phyloP scores from a whole-genome alignment of 2,329 filamentous ascomycete species.

The Dendryphion nanum region DNA sequence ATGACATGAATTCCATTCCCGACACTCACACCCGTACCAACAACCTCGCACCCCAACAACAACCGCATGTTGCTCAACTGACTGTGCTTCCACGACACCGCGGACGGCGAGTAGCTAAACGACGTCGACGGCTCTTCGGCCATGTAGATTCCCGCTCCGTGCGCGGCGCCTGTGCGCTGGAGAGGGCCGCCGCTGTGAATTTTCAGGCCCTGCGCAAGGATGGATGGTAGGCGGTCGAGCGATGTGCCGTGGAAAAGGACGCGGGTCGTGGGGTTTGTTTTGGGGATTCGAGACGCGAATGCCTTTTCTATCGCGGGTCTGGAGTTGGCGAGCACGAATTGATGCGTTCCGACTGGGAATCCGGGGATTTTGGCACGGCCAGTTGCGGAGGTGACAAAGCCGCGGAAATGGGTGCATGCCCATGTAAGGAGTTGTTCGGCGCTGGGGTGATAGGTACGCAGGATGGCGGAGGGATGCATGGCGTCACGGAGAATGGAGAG shows the following conservation, averaged over 20 bases:
- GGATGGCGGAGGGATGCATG: conserved; percentile 13
- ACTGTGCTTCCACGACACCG: conserved; percentile 24
- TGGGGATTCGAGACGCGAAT: conserved; percentile 15
- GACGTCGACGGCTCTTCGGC: conserved; percentile 27
- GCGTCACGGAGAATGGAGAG: conserved; percentile 18
- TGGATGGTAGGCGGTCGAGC: conserved; percentile 30
- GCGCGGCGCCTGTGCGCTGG: conserved; percentile 29
- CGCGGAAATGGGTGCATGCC: conserved; percentile 28
- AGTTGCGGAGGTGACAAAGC: conserved; percentile 26
- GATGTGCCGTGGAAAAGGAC: conserved; percentile 36
- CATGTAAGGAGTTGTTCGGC: conserved; percentile 29
- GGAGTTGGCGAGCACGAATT: conserved; percentile 33
- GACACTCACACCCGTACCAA: conserved; percentile 16
- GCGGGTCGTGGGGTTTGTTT: conserved; percentile 10
- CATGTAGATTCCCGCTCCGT: conserved; percentile 34
- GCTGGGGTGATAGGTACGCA: conserved; percentile 14
- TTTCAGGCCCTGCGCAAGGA: conserved; percentile 27
- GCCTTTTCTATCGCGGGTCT: conserved; percentile 21
- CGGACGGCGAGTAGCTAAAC: conserved; percentile 19
- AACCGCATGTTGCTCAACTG: conserved; percentile 25
- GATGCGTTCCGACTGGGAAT: conserved; percentile 25
- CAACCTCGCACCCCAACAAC: conserved; percentile 30
- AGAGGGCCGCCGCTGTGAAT: conserved; percentile 26
- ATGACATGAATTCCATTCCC: conserved; percentile 24
- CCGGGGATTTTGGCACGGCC: conserved; percentile 26